A percentile compares a stretch with the other conserved stretches of the same genome.
phyloP scores from a whole-genome alignment of 23 red algal species.

The Gracilaria caudata region DNA sequence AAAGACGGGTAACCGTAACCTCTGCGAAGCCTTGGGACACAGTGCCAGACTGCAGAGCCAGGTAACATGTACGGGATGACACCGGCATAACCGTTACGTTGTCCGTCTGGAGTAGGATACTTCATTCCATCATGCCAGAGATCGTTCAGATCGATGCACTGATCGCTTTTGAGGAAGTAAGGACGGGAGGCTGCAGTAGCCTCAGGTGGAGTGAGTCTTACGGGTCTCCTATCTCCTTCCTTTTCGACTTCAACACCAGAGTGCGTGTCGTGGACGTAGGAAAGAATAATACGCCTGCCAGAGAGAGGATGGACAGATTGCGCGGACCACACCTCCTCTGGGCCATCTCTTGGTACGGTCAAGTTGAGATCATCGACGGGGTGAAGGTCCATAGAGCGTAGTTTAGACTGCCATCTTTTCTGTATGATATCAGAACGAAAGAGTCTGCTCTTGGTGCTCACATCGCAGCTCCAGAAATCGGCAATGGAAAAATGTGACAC shows the following conservation, averaged over 20 bases:
- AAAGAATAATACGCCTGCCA: slow-evolving; percentile 11
- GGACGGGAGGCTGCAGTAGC: not conserved
- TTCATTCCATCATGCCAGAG: slow-evolving; percentile 40
- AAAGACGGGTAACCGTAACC: slow-evolving; percentile 6
- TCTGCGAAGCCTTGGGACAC: not conserved
- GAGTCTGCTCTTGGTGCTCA: not conserved
- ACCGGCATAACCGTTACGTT: slow-evolving; percentile 15
- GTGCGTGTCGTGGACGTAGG: slow-evolving; percentile 2
- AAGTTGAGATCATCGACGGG: slow-evolving; percentile 11
- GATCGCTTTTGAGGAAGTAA: not conserved
- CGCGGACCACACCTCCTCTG: slow-evolving; percentile 3
- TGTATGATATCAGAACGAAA: not conserved
- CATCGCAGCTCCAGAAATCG: not conserved
- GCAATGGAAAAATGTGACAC: not conserved
- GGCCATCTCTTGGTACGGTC: slow-evolving; percentile 10
- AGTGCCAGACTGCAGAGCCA: slow-evolving; percentile 27
- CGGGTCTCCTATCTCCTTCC: not conserved
- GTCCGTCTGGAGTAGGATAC: slow-evolving; percentile 26
- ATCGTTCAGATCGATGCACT: not conserved
- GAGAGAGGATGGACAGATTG: not conserved
- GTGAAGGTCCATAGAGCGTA: not conserved
- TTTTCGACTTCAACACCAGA: not conserved
- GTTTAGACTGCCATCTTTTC: not conserved
- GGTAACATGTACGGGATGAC: slow-evolving; percentile 19
- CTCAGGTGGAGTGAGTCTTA: not conserved